Evolutionary conservation across 805 yeast species (phyloP), one percentile per base, ranked within the genome.

Genomic region (Lachancea sp.): DNA sequence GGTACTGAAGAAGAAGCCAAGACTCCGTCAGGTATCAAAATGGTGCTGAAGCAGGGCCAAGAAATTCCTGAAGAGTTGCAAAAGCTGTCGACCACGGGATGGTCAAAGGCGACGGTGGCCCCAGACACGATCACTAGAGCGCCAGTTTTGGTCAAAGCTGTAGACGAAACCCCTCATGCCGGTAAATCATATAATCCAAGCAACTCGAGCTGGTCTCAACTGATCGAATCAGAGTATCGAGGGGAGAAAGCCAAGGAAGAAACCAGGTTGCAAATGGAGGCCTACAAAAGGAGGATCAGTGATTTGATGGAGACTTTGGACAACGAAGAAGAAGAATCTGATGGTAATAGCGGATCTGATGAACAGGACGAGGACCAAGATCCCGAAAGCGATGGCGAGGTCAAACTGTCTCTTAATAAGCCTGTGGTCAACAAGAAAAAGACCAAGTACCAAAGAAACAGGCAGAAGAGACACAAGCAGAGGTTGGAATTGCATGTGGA

Each of bases 141-240:
- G 2, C 80, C 94, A 1, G 58, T 78, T n/a, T 52, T 52, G 30
- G 74, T 85, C 13, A 71, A 68, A 43, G 70, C 71, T n/a, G 52
- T 65, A 34, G 78, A 70, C 15, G 60, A 50, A 2, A 42, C 78
- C 3, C 88, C 95, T 9, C 80, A 81, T 52, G 92, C 81, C 2
- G 97, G 97, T 41, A 84, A 83, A 60, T 89, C 97, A 2, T 92
- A 62, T 30, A 92, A 92, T 58, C 98, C 98, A 19, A 73, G 90
- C 9, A 68, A 80, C 48, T 83, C 80, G 41, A 77, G 83, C 20
- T 92, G 98, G 98, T 77, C 78, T 51, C 63, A 61, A 15, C 70
- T 89, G 50, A 75, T 92, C 38, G 67, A 75, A 39, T 67, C 70
- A 40, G 97, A 88, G 62, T 80, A 71, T 51, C 70, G 59, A 38